Evolutionary conservation across 352 stramenopile genomes (phyloP).

Genomic region (Globisporangium iwayamae): DNA sequence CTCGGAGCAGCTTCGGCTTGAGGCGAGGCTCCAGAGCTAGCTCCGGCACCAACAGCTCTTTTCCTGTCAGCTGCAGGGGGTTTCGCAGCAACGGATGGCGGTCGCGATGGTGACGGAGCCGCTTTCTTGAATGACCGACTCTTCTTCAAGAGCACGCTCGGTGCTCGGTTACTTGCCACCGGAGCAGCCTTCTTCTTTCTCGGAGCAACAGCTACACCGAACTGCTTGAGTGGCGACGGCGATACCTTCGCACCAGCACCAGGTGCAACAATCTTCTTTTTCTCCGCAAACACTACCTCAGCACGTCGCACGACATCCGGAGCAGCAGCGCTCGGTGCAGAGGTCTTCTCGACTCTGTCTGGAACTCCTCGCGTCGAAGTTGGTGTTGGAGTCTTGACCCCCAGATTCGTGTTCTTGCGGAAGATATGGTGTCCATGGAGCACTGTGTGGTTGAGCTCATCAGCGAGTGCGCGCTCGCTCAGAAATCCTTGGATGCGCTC

Average conservation of each 20-base stretch:
- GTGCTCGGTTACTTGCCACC: not conserved
- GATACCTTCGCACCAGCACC: not conserved
- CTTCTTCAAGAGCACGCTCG: constrained; percentile 12
- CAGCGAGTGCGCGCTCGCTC: constrained; percentile 40
- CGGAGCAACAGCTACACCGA: not conserved
- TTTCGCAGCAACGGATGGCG: not conserved
- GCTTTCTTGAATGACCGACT: constrained; percentile 19
- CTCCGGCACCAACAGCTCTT: not conserved
- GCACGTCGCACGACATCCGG: constrained; percentile 7
- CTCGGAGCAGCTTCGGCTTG: not conserved
- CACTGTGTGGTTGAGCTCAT: constrained; percentile 70
- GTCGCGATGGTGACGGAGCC: not conserved
- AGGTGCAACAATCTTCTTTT: not conserved
- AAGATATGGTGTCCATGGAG: constrained; percentile 74
- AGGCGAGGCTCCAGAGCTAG: not conserved
- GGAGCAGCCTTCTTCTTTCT: constrained; percentile 17
- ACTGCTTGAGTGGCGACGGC: constrained; percentile 6
- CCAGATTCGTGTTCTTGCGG: constrained; percentile 20
- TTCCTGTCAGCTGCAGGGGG: constrained; percentile 5
- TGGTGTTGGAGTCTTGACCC: not conserved
- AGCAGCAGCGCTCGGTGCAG: not conserved
- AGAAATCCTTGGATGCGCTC: constrained; percentile 65
- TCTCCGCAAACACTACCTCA: constrained; percentile 5
- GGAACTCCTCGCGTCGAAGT: not conserved
- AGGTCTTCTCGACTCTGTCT: not conserved